Evolutionary conservation across 192 early-diverging fungal genomes (phyloP).

Genomic region (Spizellomyces punctatus): DNA sequence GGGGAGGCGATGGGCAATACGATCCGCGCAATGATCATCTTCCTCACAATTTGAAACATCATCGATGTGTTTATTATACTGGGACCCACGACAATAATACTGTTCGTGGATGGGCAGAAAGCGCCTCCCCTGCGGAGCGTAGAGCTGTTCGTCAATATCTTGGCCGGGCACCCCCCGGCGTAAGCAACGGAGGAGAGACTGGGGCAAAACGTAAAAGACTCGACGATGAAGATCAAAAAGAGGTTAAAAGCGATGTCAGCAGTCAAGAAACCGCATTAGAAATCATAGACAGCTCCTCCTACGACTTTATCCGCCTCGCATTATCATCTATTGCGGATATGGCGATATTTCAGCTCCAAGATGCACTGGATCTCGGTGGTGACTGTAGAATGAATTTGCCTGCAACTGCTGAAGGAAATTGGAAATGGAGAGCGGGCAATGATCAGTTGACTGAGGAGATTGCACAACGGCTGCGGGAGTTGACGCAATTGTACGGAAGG

Average conservation of each 20-base stretch:
- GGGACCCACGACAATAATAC: constrained; percentile 34
- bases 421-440: constrained; percentile 19
- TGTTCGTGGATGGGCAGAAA: constrained; percentile 20
- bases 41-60: constrained; percentile 16
- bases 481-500: constrained; percentile 26
- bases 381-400: constrained; percentile 30
- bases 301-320: constrained; percentile 24
- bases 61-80: constrained; percentile 31
- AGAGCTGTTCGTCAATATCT: constrained; percentile 15
- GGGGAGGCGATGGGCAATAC: constrained; percentile 15
- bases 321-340: constrained; percentile 25
- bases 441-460: constrained; percentile 19
- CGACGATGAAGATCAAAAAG: background rate
- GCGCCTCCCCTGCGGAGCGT: constrained; percentile 10
- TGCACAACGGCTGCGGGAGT: constrained; percentile 11
- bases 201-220: background rate
- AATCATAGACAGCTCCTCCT: constrained; percentile 9
- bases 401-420: constrained; percentile 31
- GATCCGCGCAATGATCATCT: constrained; percentile 20
- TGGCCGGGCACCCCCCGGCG: constrained; percentile 2
- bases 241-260: background rate
- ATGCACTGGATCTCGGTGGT: constrained; percentile 28
- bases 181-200: background rate
- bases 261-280: background rate
- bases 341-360: constrained; percentile 32